These are phyloP conservation scores for Elymus sibiricus DNA, from an alignment of 176 grass and related monocot genomes.

Conservation along the genomic window DNA sequence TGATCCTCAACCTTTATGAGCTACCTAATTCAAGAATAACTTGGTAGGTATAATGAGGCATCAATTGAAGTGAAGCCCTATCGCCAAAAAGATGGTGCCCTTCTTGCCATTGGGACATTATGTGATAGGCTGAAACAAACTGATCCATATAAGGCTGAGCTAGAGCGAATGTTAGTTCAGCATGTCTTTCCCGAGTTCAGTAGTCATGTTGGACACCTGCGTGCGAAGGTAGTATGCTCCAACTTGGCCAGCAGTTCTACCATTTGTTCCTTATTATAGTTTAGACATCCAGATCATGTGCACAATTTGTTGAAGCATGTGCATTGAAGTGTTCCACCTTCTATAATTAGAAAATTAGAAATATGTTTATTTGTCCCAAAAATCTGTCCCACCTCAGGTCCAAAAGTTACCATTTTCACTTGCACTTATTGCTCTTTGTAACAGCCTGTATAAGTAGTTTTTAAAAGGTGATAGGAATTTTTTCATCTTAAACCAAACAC, in stretches of 20 bases:
- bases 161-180: conserved; percentile 86
- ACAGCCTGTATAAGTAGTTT: conserved; percentile 3
- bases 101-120: conserved; percentile 95
- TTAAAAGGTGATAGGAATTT: not conserved
- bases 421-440: not conserved
- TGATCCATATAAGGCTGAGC: conserved; percentile 78
- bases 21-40: conserved; percentile 29
- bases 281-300: not conserved
- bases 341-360: not conserved
- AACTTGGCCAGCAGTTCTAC: not conserved
- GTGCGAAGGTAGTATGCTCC: conserved; percentile 64
- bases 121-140: conserved; percentile 95
- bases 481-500: not conserved
- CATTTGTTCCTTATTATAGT: not conserved
- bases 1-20: not conserved
- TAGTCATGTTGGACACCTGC: conserved; percentile 71
- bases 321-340: not conserved
- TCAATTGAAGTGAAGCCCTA: conserved; percentile 67
- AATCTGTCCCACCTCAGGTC: not conserved
- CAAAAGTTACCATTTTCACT: not conserved
- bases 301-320: not conserved
- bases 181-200: conserved; percentile 89
- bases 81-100: conserved; percentile 92
- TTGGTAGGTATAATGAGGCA: conserved; percentile 68
- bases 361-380: not conserved